Base-by-base conservation (phyloP, 2,329 filamentous ascomycete species). In the Shiraia sp. region DNA sequence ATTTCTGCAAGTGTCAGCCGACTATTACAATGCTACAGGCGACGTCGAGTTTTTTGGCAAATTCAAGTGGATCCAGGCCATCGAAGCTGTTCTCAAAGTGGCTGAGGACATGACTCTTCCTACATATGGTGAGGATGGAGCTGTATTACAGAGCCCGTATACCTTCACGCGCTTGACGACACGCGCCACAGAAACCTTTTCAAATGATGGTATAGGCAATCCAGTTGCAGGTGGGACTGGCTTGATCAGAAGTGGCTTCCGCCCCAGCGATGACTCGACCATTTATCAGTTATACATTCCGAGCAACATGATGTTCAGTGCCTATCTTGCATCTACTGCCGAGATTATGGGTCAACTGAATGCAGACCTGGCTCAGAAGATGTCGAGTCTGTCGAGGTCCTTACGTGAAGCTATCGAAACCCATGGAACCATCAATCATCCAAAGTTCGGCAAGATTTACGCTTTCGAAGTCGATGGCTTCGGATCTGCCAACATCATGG, bases 271-370 rank as follows among this genome's bases (percentile, higher is more conserved):
- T 49, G 75, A 79, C 51, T 54, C 72, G 0, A 77, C 74, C 6
- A 76, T 77, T 34, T 78, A 68, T 48, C 74, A 78, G 49, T 62
- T 75, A 35, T 73, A 74, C 57, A 73, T 78, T 15, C 75, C 75
- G 0, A 65, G 72, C 38, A 79, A 78, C 40, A 90, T 90, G 85
- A 88, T 89, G 85, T 84, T 90, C 52, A 76, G 83, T 23, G 72
- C 78, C 15, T 87, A 83, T 55, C 76, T 90, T 3, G 70, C 72
- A 9, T 72, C 75, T 0, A 71, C 78, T 0, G 72, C 75, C 12
- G 63, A 72, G 5, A 82, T 84, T 54, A 79, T 81, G 73, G 69
- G 65, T 24, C 67, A 70, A 35, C 66, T 83, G 25, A 66, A 72
- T 43, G 68, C 50, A 72, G 80, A 73, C 28, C 72, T 87, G 1